Percentiles rank a stretch among this genome's conserved stretches.
Conservation (phyloP, 23 red algal genomes). For the Pyropia yezoensis region DNA sequence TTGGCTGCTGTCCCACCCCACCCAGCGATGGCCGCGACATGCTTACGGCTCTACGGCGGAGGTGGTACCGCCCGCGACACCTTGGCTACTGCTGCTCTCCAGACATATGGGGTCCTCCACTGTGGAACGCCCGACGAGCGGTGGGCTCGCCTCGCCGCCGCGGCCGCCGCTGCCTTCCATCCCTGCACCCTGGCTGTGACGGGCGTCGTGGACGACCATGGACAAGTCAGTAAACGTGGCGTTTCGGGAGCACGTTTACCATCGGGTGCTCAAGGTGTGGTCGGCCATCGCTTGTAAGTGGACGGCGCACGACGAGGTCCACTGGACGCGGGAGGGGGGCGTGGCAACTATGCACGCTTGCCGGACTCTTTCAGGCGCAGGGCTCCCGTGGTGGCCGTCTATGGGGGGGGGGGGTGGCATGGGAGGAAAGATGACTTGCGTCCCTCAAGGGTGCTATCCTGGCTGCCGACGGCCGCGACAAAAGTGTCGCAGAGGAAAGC, state of each 20-base stretch:
- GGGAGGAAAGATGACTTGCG: neutral
- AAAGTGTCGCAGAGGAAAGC: no score
- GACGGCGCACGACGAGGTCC: slow-evolving; percentile 82
- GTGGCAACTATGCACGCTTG: slow-evolving; percentile 52
- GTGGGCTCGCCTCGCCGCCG: slow-evolving; percentile 14
- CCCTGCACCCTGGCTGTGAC: slow-evolving; percentile 35
- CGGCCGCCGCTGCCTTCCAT: slow-evolving; percentile 18
- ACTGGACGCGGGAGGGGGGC: slow-evolving; percentile 73
- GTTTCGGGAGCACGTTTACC: slow-evolving; percentile 15
- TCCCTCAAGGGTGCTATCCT: no score
- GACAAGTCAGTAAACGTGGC: slow-evolving; percentile 75
- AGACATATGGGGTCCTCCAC: slow-evolving; percentile 55
- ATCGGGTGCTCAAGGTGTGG: slow-evolving; percentile 28
- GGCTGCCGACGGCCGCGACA: no score
- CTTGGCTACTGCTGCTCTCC: slow-evolving; percentile 16
- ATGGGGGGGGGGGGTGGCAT: slow-evolving; percentile 15
- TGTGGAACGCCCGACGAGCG: slow-evolving; percentile 15
- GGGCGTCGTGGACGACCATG: slow-evolving; percentile 59
- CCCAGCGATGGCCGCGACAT: slow-evolving; percentile 33
- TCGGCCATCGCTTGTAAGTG: slow-evolving; percentile 42
- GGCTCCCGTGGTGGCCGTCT: slow-evolving; percentile 60
- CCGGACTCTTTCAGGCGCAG: slow-evolving; percentile 55
- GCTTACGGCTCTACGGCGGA: slow-evolving; percentile 31
- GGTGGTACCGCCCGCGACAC: slow-evolving; percentile 14
- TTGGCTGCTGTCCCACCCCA: neutral